These are phyloP conservation scores for Exophiala sp. DNA, from an alignment of 2,329 filamentous ascomycete genomes.

Conservation along the genomic window DNA sequence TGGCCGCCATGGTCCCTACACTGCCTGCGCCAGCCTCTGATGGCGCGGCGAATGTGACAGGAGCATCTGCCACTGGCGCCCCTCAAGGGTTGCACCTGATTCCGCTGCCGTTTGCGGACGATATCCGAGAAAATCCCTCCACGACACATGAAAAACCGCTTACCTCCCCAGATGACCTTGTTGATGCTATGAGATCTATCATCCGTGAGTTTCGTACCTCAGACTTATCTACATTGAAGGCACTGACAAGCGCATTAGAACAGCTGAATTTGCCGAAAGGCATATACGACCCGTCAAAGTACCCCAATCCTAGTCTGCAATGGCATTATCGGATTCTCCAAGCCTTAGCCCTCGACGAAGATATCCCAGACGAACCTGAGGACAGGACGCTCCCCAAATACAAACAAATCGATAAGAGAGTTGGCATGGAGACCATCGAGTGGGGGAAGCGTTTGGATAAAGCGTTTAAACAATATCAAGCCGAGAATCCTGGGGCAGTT, in stretches of 20 bases:
- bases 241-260: conserved; percentile 35
- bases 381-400: conserved; percentile 82
- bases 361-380: conserved; percentile 65
- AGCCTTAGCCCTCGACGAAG: conserved; percentile 83
- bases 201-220: conserved; percentile 42
- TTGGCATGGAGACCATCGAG: conserved; percentile 68
- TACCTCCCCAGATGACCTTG: conserved; percentile 62
- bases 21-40: conserved; percentile 17
- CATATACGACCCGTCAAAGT: conserved; percentile 75
- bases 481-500: conserved; percentile 37
- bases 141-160: conserved; percentile 43
- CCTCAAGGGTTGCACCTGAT: conserved; percentile 47
- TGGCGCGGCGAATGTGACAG: conserved; percentile 21
- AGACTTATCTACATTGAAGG: not conserved
- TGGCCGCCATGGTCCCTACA: conserved; percentile 71
- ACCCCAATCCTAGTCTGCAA: conserved; percentile 86
- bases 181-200: conserved; percentile 74
- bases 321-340: conserved; percentile 97
- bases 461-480: conserved; percentile 45
- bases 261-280: conserved; percentile 84
- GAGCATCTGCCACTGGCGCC: conserved; percentile 23
- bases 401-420: conserved; percentile 82
- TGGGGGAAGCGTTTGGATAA: conserved; percentile 66
- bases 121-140: conserved; percentile 70
- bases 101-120: conserved; percentile 82